phyloP scores from a whole-genome alignment of 1,284 basidiomycete species.

The Naganishia sp. region DNA sequence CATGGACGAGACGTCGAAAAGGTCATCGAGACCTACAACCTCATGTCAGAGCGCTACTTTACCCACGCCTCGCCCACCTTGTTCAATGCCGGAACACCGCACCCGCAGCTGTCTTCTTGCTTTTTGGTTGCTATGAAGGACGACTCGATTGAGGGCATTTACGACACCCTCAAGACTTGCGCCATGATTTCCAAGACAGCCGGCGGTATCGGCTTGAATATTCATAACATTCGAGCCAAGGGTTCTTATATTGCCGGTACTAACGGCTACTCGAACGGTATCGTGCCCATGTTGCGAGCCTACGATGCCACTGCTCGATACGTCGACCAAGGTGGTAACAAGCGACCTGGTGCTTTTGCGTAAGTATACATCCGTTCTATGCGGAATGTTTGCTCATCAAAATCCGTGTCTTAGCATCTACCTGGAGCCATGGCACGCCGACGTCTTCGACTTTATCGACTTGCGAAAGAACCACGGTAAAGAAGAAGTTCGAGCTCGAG shows the following conservation, averaged over 20 bases:
- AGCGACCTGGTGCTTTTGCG: slow-evolving; percentile 97
- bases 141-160: slow-evolving; percentile 98
- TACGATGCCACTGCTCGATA: slow-evolving; percentile 98
- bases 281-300: slow-evolving; percentile 98
- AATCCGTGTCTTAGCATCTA: slow-evolving; percentile 63
- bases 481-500: slow-evolving; percentile 94
- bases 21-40: slow-evolving; percentile 86
- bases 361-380: slow-evolving; percentile 17
- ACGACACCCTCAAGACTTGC: slow-evolving; percentile 96
- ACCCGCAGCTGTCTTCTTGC: slow-evolving; percentile 93
- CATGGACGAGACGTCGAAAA: slow-evolving; percentile 88
- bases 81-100: slow-evolving; percentile 97
- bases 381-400: not conserved
- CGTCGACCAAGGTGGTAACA: slow-evolving; percentile 99
- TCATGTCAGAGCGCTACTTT: slow-evolving; percentile 96
- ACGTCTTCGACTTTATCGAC: slow-evolving; percentile 97
- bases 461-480: slow-evolving; percentile 99
- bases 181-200: slow-evolving; percentile 99
- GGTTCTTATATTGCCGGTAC: slow-evolving; percentile 71
- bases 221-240: slow-evolving; percentile 95
- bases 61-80: slow-evolving; percentile 98
- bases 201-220: slow-evolving; percentile 94
- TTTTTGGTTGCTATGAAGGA: slow-evolving; percentile 99
- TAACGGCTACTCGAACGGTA: slow-evolving; percentile 97
- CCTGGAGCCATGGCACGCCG: slow-evolving; percentile 96